Base-by-base conservation (phyloP, 2,329 filamentous ascomycete species). In the Aquanectria penicillioides region DNA sequence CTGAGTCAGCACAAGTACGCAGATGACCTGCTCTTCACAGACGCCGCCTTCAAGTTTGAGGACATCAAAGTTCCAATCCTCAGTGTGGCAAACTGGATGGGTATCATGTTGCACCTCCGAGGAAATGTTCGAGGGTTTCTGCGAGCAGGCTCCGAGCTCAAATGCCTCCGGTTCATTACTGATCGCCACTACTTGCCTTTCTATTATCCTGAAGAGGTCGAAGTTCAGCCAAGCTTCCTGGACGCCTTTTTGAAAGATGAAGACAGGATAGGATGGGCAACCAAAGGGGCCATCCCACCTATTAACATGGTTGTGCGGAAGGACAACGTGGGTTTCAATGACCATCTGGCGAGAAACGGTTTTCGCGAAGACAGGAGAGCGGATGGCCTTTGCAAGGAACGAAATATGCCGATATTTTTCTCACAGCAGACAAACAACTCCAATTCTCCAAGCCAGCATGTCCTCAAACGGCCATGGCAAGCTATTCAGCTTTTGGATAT, bases 121-220 rank as follows among this genome's bases (percentile, higher is more conserved):
- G 88, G 88, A 4, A 91, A 91, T 62, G 79, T 91, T 6, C 80
- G 88, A 67, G 89, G 88, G 0, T 91, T 82, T 60, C 75, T 77
- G 2, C 79, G 86, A 40, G 87, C 88, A 0, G 86, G 86, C 1
- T 90, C 87, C 0, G 78, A 86, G 57, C 76, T 86, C 59, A 91
- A 91, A 71, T 92, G 87, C 64, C 78, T 91, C 0, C 82, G 88
- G 13, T 86, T 90, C 71, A 88, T 90, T 67, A 86, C 83, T 1
- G 89, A 89, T 11, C 80, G 89, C 0, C 89, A 92, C 61, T 89
- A 91, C 66, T 76, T 91, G 2, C 89, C 89, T 0, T 91, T 91
- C 71, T 92, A 90, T 74, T 89, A 90, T 71, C 71, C 81, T 1
- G 85, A 90, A 44, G 86, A 90, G 63, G 88, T 89, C 0, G 86